Evolutionary conservation across 768 basidiomycete genomes (phyloP).

Genomic region (Megacollybia marginata): DNA sequence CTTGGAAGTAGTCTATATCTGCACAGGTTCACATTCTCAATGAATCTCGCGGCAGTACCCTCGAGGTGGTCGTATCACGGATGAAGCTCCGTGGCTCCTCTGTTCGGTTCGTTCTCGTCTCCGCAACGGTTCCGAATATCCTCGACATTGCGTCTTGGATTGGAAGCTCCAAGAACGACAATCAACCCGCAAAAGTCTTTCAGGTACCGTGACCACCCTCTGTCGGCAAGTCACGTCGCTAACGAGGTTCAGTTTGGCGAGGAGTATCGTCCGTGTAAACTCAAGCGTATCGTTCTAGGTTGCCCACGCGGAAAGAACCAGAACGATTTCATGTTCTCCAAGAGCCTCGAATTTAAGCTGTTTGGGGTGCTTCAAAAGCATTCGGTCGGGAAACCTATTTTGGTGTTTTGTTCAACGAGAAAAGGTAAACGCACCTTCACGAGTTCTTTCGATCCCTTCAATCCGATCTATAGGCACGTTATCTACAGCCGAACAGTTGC

Average conservation of each 20-base stretch:
- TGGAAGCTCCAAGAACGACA: constrained; percentile 29
- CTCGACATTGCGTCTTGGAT: constrained; percentile 89
- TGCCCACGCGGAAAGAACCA: constrained; percentile 51
- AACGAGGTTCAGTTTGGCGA: constrained; percentile 70
- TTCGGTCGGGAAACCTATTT: constrained; percentile 72
- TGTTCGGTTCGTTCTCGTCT: constrained; percentile 83
- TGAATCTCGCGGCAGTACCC: constrained; percentile 82
- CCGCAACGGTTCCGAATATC: constrained; percentile 92
- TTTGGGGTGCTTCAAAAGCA: constrained; percentile 69
- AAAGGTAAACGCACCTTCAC: constrained; percentile 44
- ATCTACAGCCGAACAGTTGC: constrained; percentile 68
- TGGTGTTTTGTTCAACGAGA: constrained; percentile 86
- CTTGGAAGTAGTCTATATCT: not conserved
- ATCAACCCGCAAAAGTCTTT: constrained; percentile 53
- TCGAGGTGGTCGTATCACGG: constrained; percentile 91
- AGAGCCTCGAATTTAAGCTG: constrained; percentile 63
- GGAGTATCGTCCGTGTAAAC: constrained; percentile 81
- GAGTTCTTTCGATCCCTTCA: not conserved
- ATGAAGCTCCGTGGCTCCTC: constrained; percentile 72
- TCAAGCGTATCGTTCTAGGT: constrained; percentile 67
- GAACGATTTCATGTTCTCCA: constrained; percentile 77
- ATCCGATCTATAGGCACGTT: constrained; percentile 39
- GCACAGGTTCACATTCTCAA: constrained; percentile 85
- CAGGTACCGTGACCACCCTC: constrained; percentile 35
- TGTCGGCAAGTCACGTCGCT: not conserved